Evolutionary conservation across 176 grass and related monocot species (phyloP).

Genomic region (Oropetium thomaeum): DNA sequence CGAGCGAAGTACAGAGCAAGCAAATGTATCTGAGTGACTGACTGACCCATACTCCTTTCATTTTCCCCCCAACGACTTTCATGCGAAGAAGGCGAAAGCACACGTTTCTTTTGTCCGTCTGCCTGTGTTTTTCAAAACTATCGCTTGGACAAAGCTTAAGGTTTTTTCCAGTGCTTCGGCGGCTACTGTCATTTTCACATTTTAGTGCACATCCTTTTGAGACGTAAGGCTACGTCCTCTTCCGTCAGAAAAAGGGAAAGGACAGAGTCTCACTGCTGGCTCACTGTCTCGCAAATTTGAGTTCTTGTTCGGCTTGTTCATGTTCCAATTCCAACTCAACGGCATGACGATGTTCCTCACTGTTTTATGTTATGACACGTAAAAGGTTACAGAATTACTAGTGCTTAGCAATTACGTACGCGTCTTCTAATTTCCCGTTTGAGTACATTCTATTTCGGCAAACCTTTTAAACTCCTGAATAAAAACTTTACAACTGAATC

Average conservation of each 20-base stretch:
- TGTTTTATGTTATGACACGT: neutral
- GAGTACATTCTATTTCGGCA: neutral
- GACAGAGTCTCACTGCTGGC: neutral
- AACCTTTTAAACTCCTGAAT: neutral
- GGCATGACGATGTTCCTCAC: neutral
- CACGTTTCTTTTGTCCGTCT: neutral
- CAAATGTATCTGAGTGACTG: conserved; percentile 15
- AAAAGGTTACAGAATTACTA: neutral
- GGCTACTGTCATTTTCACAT: conserved; percentile 14
- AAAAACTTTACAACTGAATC: conserved; percentile 9
- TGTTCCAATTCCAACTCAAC: conserved; percentile 1
- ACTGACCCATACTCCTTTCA: neutral
- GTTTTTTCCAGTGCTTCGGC: neutral
- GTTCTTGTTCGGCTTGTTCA: neutral
- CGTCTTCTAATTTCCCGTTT: neutral
- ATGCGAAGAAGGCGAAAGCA: neutral
- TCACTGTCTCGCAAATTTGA: neutral
- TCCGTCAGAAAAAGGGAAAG: neutral
- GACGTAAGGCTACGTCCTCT: neutral
- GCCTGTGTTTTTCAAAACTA: neutral
- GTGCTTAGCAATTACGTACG: neutral
- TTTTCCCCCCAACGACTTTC: neutral
- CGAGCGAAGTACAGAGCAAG: conserved; percentile 29
- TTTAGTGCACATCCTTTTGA: neutral
- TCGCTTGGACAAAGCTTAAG: conserved; percentile 1